Conservation (phyloP, 1,284 basidiomycete species). For the Trichosporon ovoides region DNA sequence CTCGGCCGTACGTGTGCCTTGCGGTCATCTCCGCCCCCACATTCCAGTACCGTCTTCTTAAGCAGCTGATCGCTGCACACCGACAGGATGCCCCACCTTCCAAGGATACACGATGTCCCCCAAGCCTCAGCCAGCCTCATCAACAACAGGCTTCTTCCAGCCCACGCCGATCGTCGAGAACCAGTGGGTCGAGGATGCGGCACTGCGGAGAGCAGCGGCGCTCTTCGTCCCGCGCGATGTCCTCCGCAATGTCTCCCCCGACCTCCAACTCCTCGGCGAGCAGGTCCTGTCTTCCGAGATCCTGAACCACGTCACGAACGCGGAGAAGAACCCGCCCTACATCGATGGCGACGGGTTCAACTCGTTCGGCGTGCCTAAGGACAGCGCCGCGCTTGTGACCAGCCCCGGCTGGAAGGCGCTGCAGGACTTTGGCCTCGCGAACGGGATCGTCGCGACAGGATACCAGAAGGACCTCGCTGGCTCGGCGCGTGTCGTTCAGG, state of each 20-base stretch:
- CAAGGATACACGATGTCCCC: background rate
- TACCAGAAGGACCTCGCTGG: constrained; percentile 12
- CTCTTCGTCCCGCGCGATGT: constrained; percentile 7
- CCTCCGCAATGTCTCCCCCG: background rate
- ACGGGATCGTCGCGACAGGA: constrained; percentile 15
- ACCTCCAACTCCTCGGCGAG: constrained; percentile 4
- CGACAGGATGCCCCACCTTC: too few relatives aligned
- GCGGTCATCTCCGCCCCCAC: too few relatives aligned
- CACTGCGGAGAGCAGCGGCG: constrained; percentile 6
- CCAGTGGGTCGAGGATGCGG: constrained; percentile 12
- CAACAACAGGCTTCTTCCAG: constrained; percentile 17
- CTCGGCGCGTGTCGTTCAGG: constrained; percentile 16
- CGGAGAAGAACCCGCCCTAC: constrained; percentile 17
- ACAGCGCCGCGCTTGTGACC: constrained; percentile 16
- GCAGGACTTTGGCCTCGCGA: constrained; percentile 13
- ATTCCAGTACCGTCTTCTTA: too few relatives aligned
- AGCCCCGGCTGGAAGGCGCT: constrained; percentile 18
- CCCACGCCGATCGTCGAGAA: constrained; percentile 8
- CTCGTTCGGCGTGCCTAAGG: constrained; percentile 12
- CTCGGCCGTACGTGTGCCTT: too few relatives aligned
- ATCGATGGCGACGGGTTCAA: constrained; percentile 14
- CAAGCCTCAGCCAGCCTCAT: background rate
- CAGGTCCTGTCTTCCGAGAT: constrained; percentile 6
- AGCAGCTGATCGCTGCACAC: too few relatives aligned
- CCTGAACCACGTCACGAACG: constrained; percentile 10